Conservation (phyloP, 2,329 filamentous ascomycete species). For the Furcasterigmium furcatum region DNA sequence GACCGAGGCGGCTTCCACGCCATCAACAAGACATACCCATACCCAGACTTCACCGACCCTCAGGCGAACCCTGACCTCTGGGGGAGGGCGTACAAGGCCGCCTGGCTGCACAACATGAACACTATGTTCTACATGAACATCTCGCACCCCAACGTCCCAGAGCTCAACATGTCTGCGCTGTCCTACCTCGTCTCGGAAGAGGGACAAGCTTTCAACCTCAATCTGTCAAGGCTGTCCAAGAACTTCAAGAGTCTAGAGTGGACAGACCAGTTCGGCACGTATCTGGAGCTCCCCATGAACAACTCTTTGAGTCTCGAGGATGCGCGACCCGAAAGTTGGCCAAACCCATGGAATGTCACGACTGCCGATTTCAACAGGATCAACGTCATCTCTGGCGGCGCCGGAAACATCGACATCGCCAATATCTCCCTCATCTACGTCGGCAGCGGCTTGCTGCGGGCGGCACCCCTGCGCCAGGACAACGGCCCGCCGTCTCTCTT, state of each 20-base stretch:
- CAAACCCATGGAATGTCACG: slow-evolving; percentile 25
- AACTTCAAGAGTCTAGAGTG: no score
- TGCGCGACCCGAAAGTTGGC: slow-evolving; percentile 14
- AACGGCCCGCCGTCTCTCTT: slow-evolving; percentile 27
- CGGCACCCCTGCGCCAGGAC: slow-evolving; percentile 30
- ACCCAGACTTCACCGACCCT: slow-evolving; percentile 21
- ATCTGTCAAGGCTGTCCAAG: no score
- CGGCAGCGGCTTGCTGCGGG: slow-evolving; percentile 34
- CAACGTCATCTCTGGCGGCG: slow-evolving; percentile 24
- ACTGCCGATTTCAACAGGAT: slow-evolving; percentile 19
- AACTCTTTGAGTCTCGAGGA: no score
- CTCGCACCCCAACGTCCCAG: slow-evolving; percentile 20
- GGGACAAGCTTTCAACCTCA: not conserved
- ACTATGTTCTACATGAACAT: slow-evolving; percentile 36
- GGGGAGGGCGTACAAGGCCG: slow-evolving; percentile 37
- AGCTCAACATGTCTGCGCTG: not conserved
- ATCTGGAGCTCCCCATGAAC: no score
- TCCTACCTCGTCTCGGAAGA: not conserved
- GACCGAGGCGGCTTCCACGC: slow-evolving; percentile 40
- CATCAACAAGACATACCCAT: slow-evolving; percentile 28
- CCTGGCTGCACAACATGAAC: slow-evolving; percentile 35
- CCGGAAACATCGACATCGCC: slow-evolving; percentile 21
- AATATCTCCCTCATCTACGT: slow-evolving; percentile 39
- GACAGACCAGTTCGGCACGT: no score
- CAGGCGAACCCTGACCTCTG: slow-evolving; percentile 31